Conservation (phyloP, 169 alveolate species). For the Miamiensis avidus region DNA sequence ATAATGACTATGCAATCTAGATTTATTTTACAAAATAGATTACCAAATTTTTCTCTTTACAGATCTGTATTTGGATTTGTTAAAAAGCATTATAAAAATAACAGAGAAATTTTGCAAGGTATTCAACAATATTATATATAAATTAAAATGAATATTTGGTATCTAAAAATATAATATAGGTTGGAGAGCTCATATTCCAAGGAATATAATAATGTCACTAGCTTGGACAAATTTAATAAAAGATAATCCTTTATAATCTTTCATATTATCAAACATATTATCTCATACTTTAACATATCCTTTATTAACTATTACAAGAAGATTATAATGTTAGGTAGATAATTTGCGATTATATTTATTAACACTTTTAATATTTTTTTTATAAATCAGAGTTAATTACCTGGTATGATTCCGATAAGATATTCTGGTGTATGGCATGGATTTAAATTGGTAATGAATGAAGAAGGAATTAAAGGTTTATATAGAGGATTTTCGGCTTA, state of each 20-base stretch:
- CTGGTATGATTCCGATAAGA: conserved; percentile 49
- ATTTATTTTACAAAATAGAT: conserved; percentile 47
- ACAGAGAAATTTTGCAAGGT: conserved; percentile 34
- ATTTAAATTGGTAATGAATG: conserved; percentile 25
- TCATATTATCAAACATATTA: conserved; percentile 13
- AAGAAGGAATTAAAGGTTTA: conserved; percentile 44
- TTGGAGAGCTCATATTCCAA: conserved; percentile 8
- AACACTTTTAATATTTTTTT: neutral
- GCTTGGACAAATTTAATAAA: conserved; percentile 6
- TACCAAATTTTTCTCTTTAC: conserved; percentile 41
- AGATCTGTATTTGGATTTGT: conserved; percentile 13
- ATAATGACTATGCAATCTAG: conserved; percentile 32
- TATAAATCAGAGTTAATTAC: conserved; percentile 9
- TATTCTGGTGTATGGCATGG: conserved; percentile 37
- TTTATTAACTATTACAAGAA: conserved; percentile 32
- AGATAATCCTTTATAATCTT: conserved; percentile 18
- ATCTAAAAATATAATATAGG: conserved; percentile 4
- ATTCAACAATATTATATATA: neutral
- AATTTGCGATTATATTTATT: neutral
- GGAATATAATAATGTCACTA: conserved; percentile 8
- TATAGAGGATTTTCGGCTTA: conserved; percentile 38
- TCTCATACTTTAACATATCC: conserved; percentile 27
- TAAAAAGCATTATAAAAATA: conserved; percentile 27
- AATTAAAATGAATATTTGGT: neutral
- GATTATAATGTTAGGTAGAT: conserved; percentile 41